Percentiles rank a stretch among this genome's conserved stretches.
These are phyloP conservation scores for Penicillium tannophilum DNA, from an alignment of 495 filamentous ascomycete genomes.

Conservation along the genomic window DNA sequence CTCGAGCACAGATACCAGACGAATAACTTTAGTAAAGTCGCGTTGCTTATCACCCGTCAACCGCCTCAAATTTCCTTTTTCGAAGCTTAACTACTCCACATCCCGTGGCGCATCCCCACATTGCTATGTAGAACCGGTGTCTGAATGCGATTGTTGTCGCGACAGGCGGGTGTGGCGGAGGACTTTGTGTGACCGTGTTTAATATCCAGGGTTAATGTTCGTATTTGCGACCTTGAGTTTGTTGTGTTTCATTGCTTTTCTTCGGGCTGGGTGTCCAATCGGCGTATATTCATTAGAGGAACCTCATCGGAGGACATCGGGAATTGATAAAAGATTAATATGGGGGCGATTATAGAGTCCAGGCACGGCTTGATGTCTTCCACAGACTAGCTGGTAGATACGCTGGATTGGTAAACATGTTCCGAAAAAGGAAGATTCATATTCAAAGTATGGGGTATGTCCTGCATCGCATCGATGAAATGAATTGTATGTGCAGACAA, in stretches of 20 bases:
- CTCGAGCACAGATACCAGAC: no score
- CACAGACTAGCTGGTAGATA: neutral
- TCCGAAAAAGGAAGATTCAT: neutral
- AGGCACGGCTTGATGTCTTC: neutral
- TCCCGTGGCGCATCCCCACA: neutral
- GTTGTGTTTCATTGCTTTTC: neutral
- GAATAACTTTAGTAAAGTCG: neutral
- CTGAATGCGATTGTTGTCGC: neutral
- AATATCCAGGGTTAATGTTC: neutral
- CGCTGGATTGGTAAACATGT: neutral
- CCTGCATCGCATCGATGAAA: neutral
- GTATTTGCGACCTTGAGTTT: neutral
- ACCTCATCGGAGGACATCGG: neutral
- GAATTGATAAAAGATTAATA: neutral
- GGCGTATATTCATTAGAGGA: neutral
- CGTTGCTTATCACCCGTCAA: neutral
- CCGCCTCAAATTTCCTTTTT: slow-evolving; percentile 1
- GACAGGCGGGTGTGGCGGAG: neutral
- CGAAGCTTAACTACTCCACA: neutral
- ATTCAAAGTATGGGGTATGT: slow-evolving; percentile 1
- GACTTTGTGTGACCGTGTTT: neutral
- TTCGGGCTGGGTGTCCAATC: neutral
- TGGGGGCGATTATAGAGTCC: neutral
- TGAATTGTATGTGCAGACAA: neutral
- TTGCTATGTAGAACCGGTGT: neutral